These are phyloP conservation scores for Tylopilus subfusipes DNA, from an alignment of 768 basidiomycete genomes.

Conservation along the genomic window DNA sequence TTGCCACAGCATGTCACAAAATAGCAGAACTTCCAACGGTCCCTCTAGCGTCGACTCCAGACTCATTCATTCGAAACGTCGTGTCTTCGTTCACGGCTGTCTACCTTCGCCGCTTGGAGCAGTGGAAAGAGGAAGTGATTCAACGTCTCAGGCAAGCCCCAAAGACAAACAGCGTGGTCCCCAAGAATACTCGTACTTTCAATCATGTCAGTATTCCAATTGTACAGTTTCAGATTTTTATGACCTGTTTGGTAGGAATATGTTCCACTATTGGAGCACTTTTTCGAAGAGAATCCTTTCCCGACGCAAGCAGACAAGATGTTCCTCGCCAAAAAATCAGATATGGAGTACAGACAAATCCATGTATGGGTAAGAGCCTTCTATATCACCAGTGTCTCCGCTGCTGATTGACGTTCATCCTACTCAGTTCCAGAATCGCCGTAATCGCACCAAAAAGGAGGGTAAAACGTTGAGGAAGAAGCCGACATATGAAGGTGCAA, in stretches of 20 bases:
- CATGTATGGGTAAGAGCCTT: constrained; percentile 13
- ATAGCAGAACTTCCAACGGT: neutral
- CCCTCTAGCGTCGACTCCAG: rapidly evolving
- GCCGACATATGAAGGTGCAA: neutral
- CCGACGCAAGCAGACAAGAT: constrained; percentile 10
- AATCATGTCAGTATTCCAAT: neutral
- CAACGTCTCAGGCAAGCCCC: neutral
- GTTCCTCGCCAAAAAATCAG: constrained; percentile 9
- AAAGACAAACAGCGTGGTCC: rapidly evolving
- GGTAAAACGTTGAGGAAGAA: neutral
- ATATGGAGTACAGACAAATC: constrained; percentile 15
- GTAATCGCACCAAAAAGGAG: constrained; percentile 8
- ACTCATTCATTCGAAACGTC: neutral
- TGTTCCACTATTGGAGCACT: constrained; percentile 7
- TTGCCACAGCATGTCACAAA: neutral
- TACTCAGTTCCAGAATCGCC: constrained; percentile 15
- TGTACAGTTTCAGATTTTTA: rapidly evolving
- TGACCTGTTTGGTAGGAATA: neutral
- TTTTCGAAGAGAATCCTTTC: constrained; percentile 13
- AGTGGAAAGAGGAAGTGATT: constrained; percentile 1
- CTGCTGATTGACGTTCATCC: neutral
- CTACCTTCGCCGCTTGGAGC: neutral
- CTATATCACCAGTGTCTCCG: rapidly evolving
- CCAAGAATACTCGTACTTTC: neutral
- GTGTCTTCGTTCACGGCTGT: neutral